Evolutionary conservation across 495 filamentous ascomycete species (phyloP).

Genomic region (Aspergillus sclerotiicarbonarius): DNA sequence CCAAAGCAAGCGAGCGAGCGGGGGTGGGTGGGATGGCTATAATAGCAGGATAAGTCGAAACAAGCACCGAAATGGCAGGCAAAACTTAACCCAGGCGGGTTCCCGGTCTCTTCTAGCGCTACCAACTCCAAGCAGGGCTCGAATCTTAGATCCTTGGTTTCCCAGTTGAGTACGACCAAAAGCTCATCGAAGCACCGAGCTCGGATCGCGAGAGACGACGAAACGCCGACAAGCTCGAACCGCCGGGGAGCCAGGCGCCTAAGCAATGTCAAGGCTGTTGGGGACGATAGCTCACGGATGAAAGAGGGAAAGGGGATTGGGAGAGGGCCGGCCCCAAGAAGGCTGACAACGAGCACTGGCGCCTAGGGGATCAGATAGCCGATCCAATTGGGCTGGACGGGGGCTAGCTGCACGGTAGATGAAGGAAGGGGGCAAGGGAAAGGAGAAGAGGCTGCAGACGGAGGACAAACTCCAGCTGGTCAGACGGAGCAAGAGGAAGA

Average conservation of each 20-base stretch:
- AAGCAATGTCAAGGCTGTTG: neutral
- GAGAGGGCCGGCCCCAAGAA: neutral
- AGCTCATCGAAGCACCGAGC: neutral
- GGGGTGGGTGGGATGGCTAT: too few relatives aligned
- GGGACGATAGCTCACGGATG: too few relatives aligned
- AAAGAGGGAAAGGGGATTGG: neutral
- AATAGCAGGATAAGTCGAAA: too few relatives aligned
- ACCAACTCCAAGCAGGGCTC: neutral
- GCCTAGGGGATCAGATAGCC: neutral
- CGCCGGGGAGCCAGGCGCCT: neutral
- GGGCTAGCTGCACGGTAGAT: too few relatives aligned
- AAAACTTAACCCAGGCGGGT: neutral
- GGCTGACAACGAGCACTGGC: neutral
- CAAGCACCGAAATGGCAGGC: neutral
- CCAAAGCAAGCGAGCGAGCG: neutral
- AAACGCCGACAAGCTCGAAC: neutral
- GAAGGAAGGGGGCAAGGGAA: too few relatives aligned
- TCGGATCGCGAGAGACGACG: neutral
- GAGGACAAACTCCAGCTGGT: too few relatives aligned
- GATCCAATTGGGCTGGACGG: too few relatives aligned
- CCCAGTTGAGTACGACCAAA: neutral
- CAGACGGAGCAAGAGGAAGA: too few relatives aligned
- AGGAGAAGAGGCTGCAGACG: too few relatives aligned
- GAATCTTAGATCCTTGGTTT: neutral
- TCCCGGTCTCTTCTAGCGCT: neutral